A percentile compares a stretch with the other conserved stretches of the same genome.
Evolutionary conservation across 2,329 filamentous ascomycete species (phyloP).

Genomic region (Periconia digitata): DNA sequence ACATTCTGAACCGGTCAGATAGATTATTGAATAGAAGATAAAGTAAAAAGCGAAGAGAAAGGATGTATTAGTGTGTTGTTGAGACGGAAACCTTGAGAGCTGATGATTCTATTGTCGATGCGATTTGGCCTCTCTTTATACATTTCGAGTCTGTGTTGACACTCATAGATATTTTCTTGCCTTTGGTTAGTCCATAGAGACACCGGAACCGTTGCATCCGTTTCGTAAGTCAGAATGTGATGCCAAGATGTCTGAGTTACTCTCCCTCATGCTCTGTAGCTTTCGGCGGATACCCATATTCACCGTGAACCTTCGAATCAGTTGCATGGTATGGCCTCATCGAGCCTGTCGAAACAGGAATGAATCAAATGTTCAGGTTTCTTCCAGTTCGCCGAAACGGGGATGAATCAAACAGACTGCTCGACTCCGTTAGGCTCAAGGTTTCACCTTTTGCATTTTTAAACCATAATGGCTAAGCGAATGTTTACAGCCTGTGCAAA

Average conservation of each 20-base stretch:
- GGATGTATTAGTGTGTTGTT: conserved; percentile 38
- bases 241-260: conserved; percentile 31
- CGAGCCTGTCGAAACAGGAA: conserved; percentile 23
- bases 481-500: neutral
- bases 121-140: conserved; percentile 30
- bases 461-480: neutral
- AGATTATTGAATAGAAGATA: conserved; percentile 19
- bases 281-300: conserved; percentile 9
- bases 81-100: conserved; percentile 37
- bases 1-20: conserved; percentile 47
- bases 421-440: neutral
- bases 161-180: neutral
- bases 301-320: conserved; percentile 11
- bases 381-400: neutral
- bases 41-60: conserved; percentile 28
- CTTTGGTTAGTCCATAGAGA: conserved; percentile 4
- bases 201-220: conserved; percentile 14
- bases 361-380: conserved; percentile 17
- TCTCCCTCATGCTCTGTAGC: conserved; percentile 20
- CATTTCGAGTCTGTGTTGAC: conserved; percentile 3
- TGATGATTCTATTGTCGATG: conserved; percentile 30
- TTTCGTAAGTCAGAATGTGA: conserved; percentile 24
- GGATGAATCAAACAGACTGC: neutral
- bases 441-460: neutral
- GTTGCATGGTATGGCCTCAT: conserved; percentile 10